Evolutionary conservation across 208 protist species (phyloP).

Genomic region (Polymyxa betae): DNA sequence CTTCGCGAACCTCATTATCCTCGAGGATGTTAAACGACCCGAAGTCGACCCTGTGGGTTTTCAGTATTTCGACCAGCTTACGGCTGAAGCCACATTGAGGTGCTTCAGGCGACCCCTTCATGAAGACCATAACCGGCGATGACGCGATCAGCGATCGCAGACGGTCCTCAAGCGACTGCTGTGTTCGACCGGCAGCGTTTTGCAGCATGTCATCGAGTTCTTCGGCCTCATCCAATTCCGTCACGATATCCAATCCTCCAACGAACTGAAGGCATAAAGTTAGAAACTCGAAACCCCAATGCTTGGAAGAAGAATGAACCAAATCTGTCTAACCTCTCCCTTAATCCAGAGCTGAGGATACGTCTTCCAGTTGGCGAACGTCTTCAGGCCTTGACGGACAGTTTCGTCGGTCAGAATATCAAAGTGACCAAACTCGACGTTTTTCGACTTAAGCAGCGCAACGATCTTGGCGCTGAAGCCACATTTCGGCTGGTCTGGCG

Average conservation of each 20-base stretch:
- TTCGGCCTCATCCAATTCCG: conserved; percentile 35
- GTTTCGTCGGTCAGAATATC: conserved; percentile 65
- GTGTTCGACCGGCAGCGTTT: neutral
- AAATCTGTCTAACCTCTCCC: conserved; percentile 30
- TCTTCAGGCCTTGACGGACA: conserved; percentile 61
- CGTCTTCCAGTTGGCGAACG: conserved; percentile 59
- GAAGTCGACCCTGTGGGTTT: conserved; percentile 3
- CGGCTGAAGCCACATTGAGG: conserved; percentile 63
- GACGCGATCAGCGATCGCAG: conserved; percentile 36
- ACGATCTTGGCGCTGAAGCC: conserved; percentile 60
- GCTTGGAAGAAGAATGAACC: too few relatives aligned
- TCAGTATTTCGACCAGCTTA: conserved; percentile 62
- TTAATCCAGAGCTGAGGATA: conserved; percentile 61
- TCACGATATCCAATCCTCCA: conserved; percentile 40
- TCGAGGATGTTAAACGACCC: conserved; percentile 63
- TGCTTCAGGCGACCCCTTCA: conserved; percentile 62
- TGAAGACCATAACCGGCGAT: conserved; percentile 63
- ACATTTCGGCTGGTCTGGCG: conserved; percentile 62
- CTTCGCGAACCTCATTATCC: conserved; percentile 64
- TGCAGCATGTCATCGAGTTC: conserved; percentile 36
- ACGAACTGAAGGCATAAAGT: neutral
- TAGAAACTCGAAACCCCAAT: neutral
- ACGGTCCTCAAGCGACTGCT: conserved; percentile 51
- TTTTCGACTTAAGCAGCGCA: conserved; percentile 34
- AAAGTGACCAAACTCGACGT: conserved; percentile 44